Percentiles rank a stretch among this genome's conserved stretches.
These are phyloP conservation scores for Coniophora puteana DNA, from an alignment of 1,284 basidiomycete species.

Conservation along the genomic window DNA sequence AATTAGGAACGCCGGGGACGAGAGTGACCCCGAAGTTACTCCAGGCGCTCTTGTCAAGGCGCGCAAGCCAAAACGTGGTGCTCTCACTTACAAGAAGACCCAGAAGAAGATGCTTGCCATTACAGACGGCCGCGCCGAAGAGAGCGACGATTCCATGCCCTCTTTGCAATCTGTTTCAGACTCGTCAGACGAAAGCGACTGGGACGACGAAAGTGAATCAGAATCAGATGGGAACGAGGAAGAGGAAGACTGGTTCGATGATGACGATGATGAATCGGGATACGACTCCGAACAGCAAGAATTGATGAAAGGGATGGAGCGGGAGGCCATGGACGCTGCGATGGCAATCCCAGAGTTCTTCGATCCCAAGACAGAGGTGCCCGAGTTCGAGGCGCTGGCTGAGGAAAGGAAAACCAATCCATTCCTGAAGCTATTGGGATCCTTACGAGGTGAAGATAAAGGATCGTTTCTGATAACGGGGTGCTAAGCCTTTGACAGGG, in stretches of 20 bases:
- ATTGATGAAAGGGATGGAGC: slow-evolving; percentile 50
- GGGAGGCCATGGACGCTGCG: slow-evolving; percentile 69
- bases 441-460: slow-evolving; percentile 53
- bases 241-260: slow-evolving; percentile 37
- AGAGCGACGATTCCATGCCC: slow-evolving; percentile 57
- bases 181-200: slow-evolving; percentile 40
- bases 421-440: slow-evolving; percentile 68
- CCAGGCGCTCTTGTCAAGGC: slow-evolving; percentile 16
- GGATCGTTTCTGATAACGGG: slow-evolving; percentile 1
- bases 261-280: slow-evolving; percentile 38
- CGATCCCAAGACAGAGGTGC: slow-evolving; percentile 36
- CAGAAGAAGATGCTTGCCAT: slow-evolving; percentile 45
- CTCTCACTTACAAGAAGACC: slow-evolving; percentile 24
- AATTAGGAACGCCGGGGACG: slow-evolving; percentile 12
- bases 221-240: slow-evolving; percentile 31
- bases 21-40: slow-evolving; percentile 15
- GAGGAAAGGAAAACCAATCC: slow-evolving; percentile 65
- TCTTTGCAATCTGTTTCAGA: slow-evolving; percentile 59
- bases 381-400: slow-evolving; percentile 38
- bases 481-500: slow-evolving; percentile 36
- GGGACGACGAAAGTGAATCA: slow-evolving; percentile 24
- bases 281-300: slow-evolving; percentile 72
- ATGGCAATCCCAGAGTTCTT: slow-evolving; percentile 54
- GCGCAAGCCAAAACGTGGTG: slow-evolving; percentile 14
- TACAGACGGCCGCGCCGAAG: slow-evolving; percentile 35